phyloP scores from a whole-genome alignment of 495 filamentous ascomycete genomes.

The Penicillium ucsense region DNA sequence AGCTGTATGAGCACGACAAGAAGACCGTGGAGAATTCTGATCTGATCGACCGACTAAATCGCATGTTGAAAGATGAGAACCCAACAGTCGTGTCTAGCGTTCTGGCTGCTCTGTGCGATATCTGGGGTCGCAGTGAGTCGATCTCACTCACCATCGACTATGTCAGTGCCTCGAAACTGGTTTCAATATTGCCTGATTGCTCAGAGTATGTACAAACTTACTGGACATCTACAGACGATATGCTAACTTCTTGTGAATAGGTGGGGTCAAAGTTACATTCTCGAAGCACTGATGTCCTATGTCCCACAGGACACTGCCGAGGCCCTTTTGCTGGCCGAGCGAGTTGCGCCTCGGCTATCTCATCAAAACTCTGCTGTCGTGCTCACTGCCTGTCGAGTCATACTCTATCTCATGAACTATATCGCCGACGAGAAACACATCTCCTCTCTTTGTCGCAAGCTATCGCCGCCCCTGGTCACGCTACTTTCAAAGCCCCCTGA shows the following conservation, averaged over 20 bases:
- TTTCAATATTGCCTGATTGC: constrained; percentile 91
- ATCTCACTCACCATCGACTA: constrained; percentile 99
- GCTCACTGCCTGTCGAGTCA: constrained; percentile 87
- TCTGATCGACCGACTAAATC: constrained; percentile 85
- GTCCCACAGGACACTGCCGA: constrained; percentile 86
- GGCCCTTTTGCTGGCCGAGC: constrained; percentile 81
- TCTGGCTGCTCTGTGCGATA: constrained; percentile 87
- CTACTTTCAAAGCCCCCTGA: constrained; percentile 93
- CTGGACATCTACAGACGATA: too few relatives aligned
- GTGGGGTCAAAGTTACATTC: constrained; percentile 98
- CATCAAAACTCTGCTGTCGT: constrained; percentile 96
- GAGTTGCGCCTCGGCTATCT: constrained; percentile 85
- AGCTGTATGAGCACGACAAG: constrained; percentile 93
- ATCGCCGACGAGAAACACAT: constrained; percentile 91
- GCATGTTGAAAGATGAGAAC: constrained; percentile 87
- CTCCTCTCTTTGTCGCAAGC: constrained; percentile 76
- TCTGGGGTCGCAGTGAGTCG: constrained; percentile 94
- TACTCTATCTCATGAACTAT: constrained; percentile 98
- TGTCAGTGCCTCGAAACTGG: constrained; percentile 91
- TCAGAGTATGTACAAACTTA: constrained; percentile 62
- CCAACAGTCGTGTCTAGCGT: constrained; percentile 95
- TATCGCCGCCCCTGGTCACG: constrained; percentile 92
- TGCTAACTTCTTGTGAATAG: constrained; percentile 28
- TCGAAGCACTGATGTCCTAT: constrained; percentile 97
- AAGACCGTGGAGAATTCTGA: constrained; percentile 82